Evolutionary conservation across 805 yeast genomes (phyloP).

Genomic region (Kuraishia ogatae): DNA sequence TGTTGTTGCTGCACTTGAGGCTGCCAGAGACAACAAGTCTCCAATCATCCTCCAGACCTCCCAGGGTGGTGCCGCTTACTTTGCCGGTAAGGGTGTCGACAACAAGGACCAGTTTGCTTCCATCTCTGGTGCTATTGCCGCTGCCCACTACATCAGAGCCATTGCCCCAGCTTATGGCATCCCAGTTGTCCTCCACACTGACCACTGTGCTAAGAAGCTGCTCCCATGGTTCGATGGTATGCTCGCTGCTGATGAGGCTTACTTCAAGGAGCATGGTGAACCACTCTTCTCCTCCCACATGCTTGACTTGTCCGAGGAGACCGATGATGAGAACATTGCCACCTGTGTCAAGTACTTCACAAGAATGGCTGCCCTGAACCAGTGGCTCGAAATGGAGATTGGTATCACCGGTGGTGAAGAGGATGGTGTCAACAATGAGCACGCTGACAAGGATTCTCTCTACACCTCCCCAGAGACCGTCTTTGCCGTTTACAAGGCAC

Average conservation of each 20-base stretch:
- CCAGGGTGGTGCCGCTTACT: conserved; percentile 99
- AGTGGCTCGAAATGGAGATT: conserved; percentile 99
- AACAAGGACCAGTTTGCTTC: conserved; percentile 93
- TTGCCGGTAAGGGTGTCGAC: conserved; percentile 98
- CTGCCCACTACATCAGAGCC: conserved; percentile 95
- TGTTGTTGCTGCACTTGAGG: conserved; percentile 93
- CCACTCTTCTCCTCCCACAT: conserved; percentile 98
- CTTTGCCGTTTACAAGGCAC: conserved; percentile 82
- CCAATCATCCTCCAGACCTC: conserved; percentile 97
- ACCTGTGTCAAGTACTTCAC: conserved; percentile 91
- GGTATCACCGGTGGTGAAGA: conserved; percentile 99
- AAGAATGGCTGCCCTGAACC: conserved; percentile 89
- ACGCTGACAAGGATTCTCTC: conserved; percentile 75
- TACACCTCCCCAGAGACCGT: conserved; percentile 97
- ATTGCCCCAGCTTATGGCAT: conserved; percentile 95
- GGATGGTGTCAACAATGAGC: conserved; percentile 99
- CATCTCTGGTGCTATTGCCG: conserved; percentile 91
- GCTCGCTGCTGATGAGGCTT: conserved; percentile 93
- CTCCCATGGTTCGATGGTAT: conserved; percentile 99
- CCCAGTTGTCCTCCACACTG: conserved; percentile 96
- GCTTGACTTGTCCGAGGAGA: conserved; percentile 96
- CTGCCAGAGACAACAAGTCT: conserved; percentile 88
- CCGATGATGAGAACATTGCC: conserved; percentile 91
- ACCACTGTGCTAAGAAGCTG: conserved; percentile 97
- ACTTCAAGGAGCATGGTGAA: conserved; percentile 78